phyloP scores from a whole-genome alignment of 805 yeast species.

The Wickerhamiella bombiphila region DNA sequence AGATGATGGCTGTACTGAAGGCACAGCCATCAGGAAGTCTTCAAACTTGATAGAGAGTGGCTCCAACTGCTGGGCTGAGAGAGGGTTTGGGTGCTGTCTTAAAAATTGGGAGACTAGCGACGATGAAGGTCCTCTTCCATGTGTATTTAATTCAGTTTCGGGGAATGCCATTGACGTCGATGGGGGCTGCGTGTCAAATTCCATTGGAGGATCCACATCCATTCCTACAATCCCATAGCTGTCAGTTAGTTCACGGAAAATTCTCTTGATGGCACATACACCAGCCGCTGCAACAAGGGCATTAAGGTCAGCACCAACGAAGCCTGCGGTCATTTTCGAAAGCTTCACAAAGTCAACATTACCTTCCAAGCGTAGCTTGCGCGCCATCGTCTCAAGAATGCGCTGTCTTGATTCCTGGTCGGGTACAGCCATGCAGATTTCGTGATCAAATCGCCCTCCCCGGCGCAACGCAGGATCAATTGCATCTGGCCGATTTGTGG shows the following conservation, averaged over 20 bases:
- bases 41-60: constrained; percentile 61
- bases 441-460: constrained; percentile 94
- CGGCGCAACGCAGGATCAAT: constrained; percentile 88
- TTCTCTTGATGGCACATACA: constrained; percentile 81
- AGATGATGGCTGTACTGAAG: constrained; percentile 91
- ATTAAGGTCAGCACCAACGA: constrained; percentile 92
- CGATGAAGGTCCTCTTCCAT: constrained; percentile 8
- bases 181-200: neutral
- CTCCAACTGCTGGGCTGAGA: constrained; percentile 58
- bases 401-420: constrained; percentile 66
- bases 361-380: constrained; percentile 49
- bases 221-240: constrained; percentile 3
- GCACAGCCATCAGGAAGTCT: constrained; percentile 75
- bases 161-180: neutral
- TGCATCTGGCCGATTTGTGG: constrained; percentile 93
- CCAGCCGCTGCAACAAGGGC: constrained; percentile 94
- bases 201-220: constrained; percentile 1
- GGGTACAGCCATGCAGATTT: constrained; percentile 90
- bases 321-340: constrained; percentile 93
- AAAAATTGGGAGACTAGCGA: constrained; percentile 33
- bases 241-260: constrained; percentile 39
- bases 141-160: constrained; percentile 5
- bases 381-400: constrained; percentile 63
- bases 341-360: constrained; percentile 51
- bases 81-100: constrained; percentile 59